These are phyloP conservation scores for Taxillus chinensis DNA, from an alignment of 164 flowering plant genomes.

Conservation along the genomic window DNA sequence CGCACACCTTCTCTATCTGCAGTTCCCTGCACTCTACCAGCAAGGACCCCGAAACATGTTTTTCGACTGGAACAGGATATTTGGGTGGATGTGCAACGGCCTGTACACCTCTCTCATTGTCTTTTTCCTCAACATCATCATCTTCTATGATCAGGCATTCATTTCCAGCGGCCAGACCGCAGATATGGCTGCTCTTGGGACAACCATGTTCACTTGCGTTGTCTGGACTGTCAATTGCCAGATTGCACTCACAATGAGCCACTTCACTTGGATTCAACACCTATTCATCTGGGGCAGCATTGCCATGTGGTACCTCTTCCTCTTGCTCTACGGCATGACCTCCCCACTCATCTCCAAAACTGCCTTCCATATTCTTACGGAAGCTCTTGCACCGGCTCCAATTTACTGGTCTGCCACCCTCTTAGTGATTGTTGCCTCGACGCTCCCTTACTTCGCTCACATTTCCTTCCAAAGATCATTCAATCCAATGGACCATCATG, in stretches of 20 bases:
- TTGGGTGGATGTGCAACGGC: constrained; percentile 96
- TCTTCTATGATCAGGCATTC: constrained; percentile 68
- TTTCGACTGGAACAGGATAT: constrained; percentile 79
- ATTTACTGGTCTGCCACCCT: constrained; percentile 70
- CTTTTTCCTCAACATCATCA: constrained; percentile 57
- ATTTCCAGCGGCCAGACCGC: constrained; percentile 66
- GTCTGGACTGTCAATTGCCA: constrained; percentile 88
- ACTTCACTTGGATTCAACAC: constrained; percentile 97
- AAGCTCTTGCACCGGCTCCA: constrained; percentile 83
- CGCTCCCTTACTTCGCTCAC: constrained; percentile 68
- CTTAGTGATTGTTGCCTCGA: constrained; percentile 46
- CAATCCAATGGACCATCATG: constrained; percentile 88
- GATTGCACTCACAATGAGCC: constrained; percentile 88
- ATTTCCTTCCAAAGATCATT: constrained; percentile 66
- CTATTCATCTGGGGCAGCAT: constrained; percentile 87
- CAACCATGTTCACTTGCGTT: constrained; percentile 94
- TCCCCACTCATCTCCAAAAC: constrained; percentile 33
- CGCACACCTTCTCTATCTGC: constrained; percentile 12
- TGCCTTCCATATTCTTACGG: constrained; percentile 51
- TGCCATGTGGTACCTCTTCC: constrained; percentile 69
- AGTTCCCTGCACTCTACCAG: constrained; percentile 94
- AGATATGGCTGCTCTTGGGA: constrained; percentile 73
- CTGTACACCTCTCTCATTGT: constrained; percentile 59
- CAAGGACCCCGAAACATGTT: constrained; percentile 89
- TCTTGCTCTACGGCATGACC: constrained; percentile 53